phyloP scores from a whole-genome alignment of 2,329 filamentous ascomycete species.

The Thermothelomyces thermophilus region DNA sequence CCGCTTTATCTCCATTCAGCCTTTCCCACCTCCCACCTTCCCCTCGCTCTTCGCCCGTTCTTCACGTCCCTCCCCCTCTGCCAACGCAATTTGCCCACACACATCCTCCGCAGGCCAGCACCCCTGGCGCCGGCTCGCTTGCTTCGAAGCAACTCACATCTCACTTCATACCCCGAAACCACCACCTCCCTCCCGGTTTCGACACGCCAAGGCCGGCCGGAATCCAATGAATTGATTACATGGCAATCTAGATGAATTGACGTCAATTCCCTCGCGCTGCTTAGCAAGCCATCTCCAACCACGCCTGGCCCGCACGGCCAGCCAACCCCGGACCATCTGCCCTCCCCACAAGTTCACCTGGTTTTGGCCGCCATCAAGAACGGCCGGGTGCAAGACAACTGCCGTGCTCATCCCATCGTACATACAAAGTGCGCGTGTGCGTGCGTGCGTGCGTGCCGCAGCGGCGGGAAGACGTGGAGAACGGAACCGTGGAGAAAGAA shows the following conservation, averaged over 20 bases:
- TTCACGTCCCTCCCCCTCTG: background rate
- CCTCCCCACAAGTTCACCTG: constrained; percentile 21
- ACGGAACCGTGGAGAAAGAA: constrained; percentile 19
- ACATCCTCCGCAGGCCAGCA: constrained; percentile 5
- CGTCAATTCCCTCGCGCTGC: constrained; percentile 22
- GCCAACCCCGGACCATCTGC: constrained; percentile 11
- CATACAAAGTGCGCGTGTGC: constrained; percentile 5
- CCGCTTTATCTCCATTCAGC: background rate
- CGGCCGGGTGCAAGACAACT: constrained; percentile 25
- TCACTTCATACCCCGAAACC: background rate
- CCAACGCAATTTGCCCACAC: background rate
- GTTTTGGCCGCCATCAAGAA: constrained; percentile 19
- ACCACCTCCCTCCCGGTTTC: constrained; percentile 15
- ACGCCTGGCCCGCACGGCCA: constrained; percentile 9
- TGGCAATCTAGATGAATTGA: constrained; percentile 28
- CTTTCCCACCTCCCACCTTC: background rate
- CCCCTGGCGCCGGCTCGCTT: background rate
- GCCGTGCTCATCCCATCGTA: constrained; percentile 17
- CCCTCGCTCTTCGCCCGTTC: background rate
- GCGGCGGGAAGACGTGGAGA: constrained; percentile 12
- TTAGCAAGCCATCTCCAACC: constrained; percentile 13
- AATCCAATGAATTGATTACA: constrained; percentile 25
- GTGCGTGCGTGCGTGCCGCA: constrained; percentile 14
- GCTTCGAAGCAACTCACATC: constrained; percentile 1
- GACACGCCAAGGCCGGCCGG: constrained; percentile 22